Percentiles rank a stretch among this genome's conserved stretches.
Conservation (phyloP, 441 rosid genomes). For the Theobroma grandiflorum region DNA sequence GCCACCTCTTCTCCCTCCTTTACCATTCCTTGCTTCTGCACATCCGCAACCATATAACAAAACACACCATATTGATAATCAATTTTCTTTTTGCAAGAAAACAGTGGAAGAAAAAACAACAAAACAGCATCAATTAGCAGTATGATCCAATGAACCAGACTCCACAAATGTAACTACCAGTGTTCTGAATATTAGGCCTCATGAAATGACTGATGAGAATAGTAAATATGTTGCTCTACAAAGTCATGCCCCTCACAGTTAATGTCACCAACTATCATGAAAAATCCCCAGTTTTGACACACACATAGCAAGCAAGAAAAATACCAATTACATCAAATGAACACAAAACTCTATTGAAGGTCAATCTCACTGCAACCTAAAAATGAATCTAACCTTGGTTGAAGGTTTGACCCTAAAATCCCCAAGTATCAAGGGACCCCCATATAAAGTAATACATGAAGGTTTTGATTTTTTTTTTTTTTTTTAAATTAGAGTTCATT, state of each 20-base stretch:
- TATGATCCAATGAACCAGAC: background rate
- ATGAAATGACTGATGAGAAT: background rate
- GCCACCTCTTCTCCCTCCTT: slow-evolving; percentile 96
- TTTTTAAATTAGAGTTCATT: no score
- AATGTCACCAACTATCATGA: background rate
- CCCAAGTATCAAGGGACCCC: background rate
- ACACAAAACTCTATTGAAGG: background rate
- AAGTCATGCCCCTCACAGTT: background rate
- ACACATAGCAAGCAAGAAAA: background rate
- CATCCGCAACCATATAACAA: background rate
- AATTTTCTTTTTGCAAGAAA: background rate
- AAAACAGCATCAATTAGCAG: background rate
- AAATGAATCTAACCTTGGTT: background rate
- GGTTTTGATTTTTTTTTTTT: background rate
- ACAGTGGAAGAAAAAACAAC: background rate
- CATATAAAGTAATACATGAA: background rate
- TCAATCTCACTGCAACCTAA: background rate
- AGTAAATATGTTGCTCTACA: background rate
- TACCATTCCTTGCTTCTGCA: slow-evolving; percentile 96
- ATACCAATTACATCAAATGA: background rate
- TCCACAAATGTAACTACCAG: background rate
- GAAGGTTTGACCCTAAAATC: background rate
- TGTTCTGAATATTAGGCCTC: background rate
- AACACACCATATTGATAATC: background rate
- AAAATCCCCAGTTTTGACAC: background rate